Evolutionary conservation across 257 asterid species (phyloP).

Genomic region (Cinchona pubescens): DNA sequence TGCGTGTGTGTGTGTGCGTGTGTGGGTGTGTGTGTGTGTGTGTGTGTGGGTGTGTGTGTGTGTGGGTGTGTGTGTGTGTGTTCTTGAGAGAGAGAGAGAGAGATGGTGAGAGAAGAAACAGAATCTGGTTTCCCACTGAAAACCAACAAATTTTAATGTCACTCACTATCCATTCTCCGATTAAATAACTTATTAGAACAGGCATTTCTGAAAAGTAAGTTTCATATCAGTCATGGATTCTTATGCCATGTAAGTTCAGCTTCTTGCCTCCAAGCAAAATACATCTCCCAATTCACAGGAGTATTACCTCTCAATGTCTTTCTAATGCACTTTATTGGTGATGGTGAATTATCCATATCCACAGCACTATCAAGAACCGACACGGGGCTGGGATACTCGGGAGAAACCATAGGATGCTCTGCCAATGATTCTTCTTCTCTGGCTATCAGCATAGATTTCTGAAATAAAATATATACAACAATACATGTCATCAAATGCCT

Average conservation of each 20-base stretch:
- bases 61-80: too few species aligned
- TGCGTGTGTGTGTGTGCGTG: too few species aligned
- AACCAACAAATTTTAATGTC: too few species aligned
- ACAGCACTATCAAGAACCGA: conserved; percentile 70
- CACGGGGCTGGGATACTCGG: conserved; percentile 78
- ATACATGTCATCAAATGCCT: conserved; percentile 11
- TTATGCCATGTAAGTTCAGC: too few species aligned
- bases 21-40: too few species aligned
- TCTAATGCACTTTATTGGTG: conserved; percentile 53
- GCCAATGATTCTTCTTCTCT: conserved; percentile 48
- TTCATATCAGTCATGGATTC: too few species aligned
- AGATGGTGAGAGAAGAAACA: background rate
- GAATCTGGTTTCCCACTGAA: background rate
- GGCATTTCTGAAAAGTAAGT: background rate
- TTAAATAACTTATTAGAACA: background rate
- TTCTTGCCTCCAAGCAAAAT: too few species aligned
- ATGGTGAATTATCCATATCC: conserved; percentile 49
- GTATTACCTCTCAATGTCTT: conserved; percentile 57
- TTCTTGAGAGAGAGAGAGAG: too few species aligned
- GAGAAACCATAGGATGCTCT: conserved; percentile 43
- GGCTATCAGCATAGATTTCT: conserved; percentile 45
- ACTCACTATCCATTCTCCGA: too few species aligned
- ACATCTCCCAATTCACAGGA: conserved; percentile 4
- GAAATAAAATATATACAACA: conserved; percentile 32
- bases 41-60: too few species aligned